Evolutionary conservation across 176 grass and related monocot species (phyloP).

Genomic region (Raddia distichophylla): DNA sequence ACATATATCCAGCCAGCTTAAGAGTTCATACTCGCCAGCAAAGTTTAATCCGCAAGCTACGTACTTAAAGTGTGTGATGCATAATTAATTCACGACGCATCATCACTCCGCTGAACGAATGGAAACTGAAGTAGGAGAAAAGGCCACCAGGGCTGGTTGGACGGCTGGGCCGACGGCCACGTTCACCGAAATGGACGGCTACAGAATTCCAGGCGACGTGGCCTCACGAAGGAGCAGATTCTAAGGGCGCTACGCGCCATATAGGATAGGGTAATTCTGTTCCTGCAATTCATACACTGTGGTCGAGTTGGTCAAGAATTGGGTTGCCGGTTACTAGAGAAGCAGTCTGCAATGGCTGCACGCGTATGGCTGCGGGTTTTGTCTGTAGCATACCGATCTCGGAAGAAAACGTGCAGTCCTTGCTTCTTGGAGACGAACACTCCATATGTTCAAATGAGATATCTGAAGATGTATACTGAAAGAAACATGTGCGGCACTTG

Average conservation of each 20-base stretch:
- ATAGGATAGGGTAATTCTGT: no score
- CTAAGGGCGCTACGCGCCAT: no score
- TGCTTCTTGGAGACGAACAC: neutral
- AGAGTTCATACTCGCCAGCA: neutral
- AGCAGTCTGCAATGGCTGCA: neutral
- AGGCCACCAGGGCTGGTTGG: no score
- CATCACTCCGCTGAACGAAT: neutral
- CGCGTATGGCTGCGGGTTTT: neutral
- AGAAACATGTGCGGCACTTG: neutral
- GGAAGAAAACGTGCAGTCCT: neutral
- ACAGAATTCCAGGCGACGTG: no score
- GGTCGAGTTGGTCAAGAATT: constrained; percentile 7
- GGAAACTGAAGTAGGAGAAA: neutral
- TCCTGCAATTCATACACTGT: neutral
- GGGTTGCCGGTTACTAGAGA: neutral
- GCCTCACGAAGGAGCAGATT: no score
- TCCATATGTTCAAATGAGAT: neutral
- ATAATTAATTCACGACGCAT: neutral
- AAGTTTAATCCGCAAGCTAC: neutral
- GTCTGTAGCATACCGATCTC: neutral
- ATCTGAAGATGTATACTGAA: neutral
- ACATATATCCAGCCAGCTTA: neutral
- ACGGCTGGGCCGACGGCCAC: no score
- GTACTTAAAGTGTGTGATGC: neutral
- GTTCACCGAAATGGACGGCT: no score